These are phyloP conservation scores for Xylariaceae sp. DNA, from an alignment of 2,329 filamentous ascomycete genomes.

Conservation along the genomic window DNA sequence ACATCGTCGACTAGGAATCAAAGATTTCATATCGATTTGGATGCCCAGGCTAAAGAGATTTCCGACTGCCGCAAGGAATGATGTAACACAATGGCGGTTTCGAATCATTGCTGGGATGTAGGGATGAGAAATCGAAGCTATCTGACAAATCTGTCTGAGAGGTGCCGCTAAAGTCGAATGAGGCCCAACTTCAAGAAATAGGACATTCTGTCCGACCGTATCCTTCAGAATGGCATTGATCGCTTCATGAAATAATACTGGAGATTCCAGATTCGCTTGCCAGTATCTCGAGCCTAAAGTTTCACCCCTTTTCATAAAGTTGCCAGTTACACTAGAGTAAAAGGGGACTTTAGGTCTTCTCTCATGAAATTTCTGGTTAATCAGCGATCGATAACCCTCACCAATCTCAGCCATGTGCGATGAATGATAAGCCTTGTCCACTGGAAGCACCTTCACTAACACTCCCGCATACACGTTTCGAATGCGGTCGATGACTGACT, in stretches of 20 bases:
- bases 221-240: too few relatives aligned
- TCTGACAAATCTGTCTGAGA: conserved; percentile 31
- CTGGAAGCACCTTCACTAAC: neutral
- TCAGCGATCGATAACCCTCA: neutral
- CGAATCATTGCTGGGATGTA: too few relatives aligned
- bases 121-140: neutral
- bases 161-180: conserved; percentile 34
- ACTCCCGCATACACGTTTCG: neutral
- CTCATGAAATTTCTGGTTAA: neutral
- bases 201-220: too few relatives aligned
- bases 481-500: neutral
- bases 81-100: neutral
- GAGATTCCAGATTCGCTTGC: conserved; percentile 37
- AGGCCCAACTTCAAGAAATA: conserved; percentile 36
- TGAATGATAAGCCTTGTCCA: conserved; percentile 15
- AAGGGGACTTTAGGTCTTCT: neutral
- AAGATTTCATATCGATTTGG: conserved; percentile 22
- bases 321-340: conserved; percentile 44
- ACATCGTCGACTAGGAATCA: conserved; percentile 2
- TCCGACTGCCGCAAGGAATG: conserved; percentile 31
- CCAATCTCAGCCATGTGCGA: conserved; percentile 3
- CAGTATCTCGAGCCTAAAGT: conserved; percentile 35
- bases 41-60: conserved; percentile 31
- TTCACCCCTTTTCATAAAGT: conserved; percentile 31
- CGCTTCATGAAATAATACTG: conserved; percentile 45